Conservation (phyloP, 495 filamentous ascomycete species). For the Penicillium coprophilum region DNA sequence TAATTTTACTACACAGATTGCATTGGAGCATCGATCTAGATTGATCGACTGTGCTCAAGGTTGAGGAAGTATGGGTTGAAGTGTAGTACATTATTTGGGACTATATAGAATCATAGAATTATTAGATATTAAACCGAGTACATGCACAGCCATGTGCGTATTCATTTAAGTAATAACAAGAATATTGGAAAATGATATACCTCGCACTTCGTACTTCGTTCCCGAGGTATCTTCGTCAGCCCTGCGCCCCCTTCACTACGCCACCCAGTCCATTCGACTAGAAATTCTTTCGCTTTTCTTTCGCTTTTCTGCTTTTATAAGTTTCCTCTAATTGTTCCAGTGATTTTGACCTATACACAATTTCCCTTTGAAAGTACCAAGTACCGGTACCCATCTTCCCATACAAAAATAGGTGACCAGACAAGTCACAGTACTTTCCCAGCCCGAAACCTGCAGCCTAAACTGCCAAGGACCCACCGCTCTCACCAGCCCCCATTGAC, state of each 20-base stretch:
- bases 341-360: not conserved
- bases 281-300: not conserved
- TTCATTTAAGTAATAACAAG: not conserved
- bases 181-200: not conserved
- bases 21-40: constrained; percentile 14
- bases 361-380: not conserved
- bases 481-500: constrained; percentile 10
- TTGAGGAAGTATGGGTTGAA: constrained; percentile 1
- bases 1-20: constrained; percentile 2
- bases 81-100: constrained; percentile 1
- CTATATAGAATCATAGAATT: not conserved
- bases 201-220: too few species aligned
- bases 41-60: constrained; percentile 18
- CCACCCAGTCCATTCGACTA: not conserved
- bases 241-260: not conserved
- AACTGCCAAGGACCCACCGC: constrained; percentile 14
- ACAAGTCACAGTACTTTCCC: not conserved
- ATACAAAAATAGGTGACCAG: not conserved
- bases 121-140: not conserved
- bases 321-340: not conserved
- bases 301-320: not conserved
- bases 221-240: not conserved
- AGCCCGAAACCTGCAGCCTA: constrained; percentile 8
- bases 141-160: not conserved
- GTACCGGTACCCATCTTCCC: not conserved